A percentile compares a stretch with the other conserved stretches of the same genome.
Conservation (phyloP, 768 basidiomycete species). For the Lanmaoa pseudosensibilis region DNA sequence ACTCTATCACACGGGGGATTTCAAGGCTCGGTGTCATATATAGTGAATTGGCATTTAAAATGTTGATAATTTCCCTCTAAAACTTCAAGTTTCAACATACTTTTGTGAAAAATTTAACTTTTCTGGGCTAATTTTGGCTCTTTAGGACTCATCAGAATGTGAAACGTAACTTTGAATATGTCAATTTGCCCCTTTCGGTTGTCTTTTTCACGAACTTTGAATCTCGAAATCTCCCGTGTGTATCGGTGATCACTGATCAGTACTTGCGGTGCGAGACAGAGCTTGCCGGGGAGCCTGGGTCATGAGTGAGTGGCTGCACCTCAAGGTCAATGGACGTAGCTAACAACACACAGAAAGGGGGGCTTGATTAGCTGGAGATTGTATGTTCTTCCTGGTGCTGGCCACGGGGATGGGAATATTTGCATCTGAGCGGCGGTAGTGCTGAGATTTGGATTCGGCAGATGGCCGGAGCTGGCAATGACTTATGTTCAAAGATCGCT, state of each 20-base stretch:
- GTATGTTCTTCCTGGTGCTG: not conserved
- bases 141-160: too few species aligned
- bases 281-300: not conserved
- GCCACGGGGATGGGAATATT: not conserved
- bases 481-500: not conserved
- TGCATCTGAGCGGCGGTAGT: not conserved
- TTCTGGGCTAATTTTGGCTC: too few species aligned
- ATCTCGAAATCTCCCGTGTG: too few species aligned
- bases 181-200: too few species aligned
- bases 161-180: too few species aligned
- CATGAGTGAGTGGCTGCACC: not conserved
- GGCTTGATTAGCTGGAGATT: not conserved
- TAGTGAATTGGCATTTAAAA: too few species aligned
- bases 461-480: not conserved
- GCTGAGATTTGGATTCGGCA: not conserved
- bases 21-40: too few species aligned
- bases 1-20: not conserved
- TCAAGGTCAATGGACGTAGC: not conserved
- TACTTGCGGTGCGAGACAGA: conserved; percentile 1
- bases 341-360: not conserved
- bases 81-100: too few species aligned
- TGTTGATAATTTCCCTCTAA: too few species aligned
- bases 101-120: too few species aligned
- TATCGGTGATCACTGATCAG: not conserved
- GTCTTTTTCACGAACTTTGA: too few species aligned